Evolutionary conservation across 768 basidiomycete genomes (phyloP).

Genomic region (Mycena epipterygia): DNA sequence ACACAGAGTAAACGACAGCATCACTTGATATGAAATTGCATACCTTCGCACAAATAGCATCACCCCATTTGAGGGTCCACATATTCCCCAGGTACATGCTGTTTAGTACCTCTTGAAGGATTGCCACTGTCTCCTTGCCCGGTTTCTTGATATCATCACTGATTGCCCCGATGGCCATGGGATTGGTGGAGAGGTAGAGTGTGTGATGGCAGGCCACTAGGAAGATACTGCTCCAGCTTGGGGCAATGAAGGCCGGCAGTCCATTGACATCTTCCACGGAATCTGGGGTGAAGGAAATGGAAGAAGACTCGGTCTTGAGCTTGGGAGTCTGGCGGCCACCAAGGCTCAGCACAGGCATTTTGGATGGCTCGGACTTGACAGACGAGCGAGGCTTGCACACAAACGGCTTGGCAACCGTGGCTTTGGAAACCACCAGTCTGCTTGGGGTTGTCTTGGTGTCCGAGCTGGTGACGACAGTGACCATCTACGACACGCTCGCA

Average conservation of each 20-base stretch:
- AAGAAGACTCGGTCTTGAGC: neutral
- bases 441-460: neutral
- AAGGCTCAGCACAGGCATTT: neutral
- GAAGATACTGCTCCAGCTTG: neutral
- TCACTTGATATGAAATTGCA: neutral
- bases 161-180: neutral
- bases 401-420: no score
- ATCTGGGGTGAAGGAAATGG: neutral
- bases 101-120: neutral
- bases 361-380: neutral
- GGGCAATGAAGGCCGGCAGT: neutral
- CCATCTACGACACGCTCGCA: neutral
- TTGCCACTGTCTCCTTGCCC: neutral
- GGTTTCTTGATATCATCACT: neutral
- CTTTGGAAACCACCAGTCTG: neutral
- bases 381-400: neutral
- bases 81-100: neutral
- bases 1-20: neutral
- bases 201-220: neutral
- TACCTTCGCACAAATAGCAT: conserved; percentile 1
- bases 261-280: neutral
- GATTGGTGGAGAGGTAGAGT: neutral
- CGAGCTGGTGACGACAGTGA: neutral
- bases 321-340: neutral
- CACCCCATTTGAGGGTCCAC: neutral